Base-by-base conservation (phyloP, 495 filamentous ascomycete genomes). In the Lophiotrema nucula region DNA sequence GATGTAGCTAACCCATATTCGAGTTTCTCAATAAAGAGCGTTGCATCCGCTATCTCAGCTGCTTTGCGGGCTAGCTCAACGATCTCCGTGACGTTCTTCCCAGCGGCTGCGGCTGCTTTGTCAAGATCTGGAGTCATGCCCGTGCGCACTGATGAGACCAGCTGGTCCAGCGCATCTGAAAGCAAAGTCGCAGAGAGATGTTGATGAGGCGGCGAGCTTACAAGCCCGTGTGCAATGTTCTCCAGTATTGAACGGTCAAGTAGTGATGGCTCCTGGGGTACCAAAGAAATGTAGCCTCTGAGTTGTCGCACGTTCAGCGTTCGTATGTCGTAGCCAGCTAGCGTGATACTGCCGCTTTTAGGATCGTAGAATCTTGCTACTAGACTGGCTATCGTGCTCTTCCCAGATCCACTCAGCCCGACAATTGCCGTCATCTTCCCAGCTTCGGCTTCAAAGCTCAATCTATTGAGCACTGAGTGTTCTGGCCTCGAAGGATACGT, bases 221-320 rank as follows among this genome's bases (percentile, higher is more conserved):
- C 69, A 22, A 89, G 70, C 64, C 78, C 77, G 6, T 92, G 70
- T 50, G 95, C 83, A 35, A 62, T 39, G 63, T 95, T 95, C 38
- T 95, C 90, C 46, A 81, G 78, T 64, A 95, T 86, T 1, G 85
- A 89, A 16, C 90, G 89, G 61, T 90, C 87, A 72, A 92, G 92
- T 8, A 96, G 71, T 2, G 87, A 92, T 15, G 90, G 88, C 60
- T 96, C 90, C 65, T 96, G 90, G 43, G 82, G 86, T 16, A 96
- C 90, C 35, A 96, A 81, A 12, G 88, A 83, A 35, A 96, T 72
- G 70, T 84, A 83, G 23, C 77, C 80, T 38, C 90, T 82, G 70
- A 95, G 92, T n/a, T 37, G 31, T 26, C 56, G 47, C 2, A 63
- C 54, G 18, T 67, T 63, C n/a, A 63, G 26, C 1, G 24, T 43